Conservation (phyloP, 495 filamentous ascomycete genomes). For the Podospora comata region DNA sequence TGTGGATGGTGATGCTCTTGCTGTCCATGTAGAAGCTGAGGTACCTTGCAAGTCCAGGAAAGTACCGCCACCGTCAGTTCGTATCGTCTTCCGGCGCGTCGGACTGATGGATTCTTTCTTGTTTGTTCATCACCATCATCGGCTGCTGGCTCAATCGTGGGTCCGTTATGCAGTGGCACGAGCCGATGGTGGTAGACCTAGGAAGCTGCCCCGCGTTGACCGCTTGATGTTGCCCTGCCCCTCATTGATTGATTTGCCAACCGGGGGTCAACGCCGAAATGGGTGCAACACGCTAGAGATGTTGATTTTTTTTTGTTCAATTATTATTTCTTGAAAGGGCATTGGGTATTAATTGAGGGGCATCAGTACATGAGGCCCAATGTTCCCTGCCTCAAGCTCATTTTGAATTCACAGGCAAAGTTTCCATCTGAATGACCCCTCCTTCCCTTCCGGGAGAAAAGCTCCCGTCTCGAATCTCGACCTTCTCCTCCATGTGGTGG, state of each 20-base stretch:
- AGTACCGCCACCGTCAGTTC: background rate
- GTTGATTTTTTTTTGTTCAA: background rate
- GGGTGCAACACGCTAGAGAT: background rate
- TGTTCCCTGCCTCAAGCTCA: background rate
- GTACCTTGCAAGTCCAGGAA: background rate
- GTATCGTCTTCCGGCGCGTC: background rate
- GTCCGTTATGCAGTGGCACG: background rate
- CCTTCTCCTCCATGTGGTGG: background rate
- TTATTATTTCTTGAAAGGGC: background rate
- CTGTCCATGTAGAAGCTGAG: background rate
- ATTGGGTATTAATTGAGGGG: background rate
- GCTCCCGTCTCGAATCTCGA: background rate
- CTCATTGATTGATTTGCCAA: background rate
- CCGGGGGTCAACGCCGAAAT: slow-evolving; percentile 7
- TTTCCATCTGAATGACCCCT: slow-evolving; percentile 5
- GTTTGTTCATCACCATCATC: background rate
- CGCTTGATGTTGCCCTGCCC: slow-evolving; percentile 4
- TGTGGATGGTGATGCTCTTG: background rate
- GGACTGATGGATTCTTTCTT: background rate
- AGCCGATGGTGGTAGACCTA: background rate
- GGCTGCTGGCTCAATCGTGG: background rate
- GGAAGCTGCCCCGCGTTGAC: slow-evolving; percentile 6
- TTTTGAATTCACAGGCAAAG: background rate
- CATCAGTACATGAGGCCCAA: background rate
- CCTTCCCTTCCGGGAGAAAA: slow-evolving; percentile 7